Percentiles rank a stretch among this genome's conserved stretches.
Evolutionary conservation across 305 asterid species (phyloP).

Genomic region (Fraxinus paxiana): DNA sequence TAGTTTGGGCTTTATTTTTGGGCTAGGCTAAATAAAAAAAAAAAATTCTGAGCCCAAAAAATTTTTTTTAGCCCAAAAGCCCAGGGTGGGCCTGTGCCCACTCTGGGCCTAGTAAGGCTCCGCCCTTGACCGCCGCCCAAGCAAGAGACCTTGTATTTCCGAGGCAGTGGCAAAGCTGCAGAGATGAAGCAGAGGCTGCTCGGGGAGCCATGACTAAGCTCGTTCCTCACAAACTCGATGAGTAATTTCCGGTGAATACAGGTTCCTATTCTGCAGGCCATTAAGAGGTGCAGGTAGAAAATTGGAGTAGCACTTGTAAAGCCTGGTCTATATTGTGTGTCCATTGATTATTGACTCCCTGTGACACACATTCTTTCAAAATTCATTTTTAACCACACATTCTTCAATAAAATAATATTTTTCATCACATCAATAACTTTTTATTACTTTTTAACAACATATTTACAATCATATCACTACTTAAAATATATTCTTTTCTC

Average conservation of each 20-base stretch:
- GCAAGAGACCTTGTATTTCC: slow-evolving; percentile 50
- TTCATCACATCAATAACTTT: too few species aligned
- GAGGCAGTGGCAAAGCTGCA: slow-evolving; percentile 84
- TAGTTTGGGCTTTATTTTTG: too few species aligned
- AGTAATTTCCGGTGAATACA: background rate
- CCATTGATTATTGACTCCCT: background rate
- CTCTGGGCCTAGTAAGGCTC: too few species aligned
- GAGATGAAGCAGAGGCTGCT: slow-evolving; percentile 74
- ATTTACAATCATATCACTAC: too few species aligned
- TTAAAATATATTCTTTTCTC: too few species aligned
- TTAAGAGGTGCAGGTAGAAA: background rate
- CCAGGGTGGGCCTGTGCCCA: too few species aligned
- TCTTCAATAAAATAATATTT: too few species aligned
- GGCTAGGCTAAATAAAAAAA: too few species aligned
- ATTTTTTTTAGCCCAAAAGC: too few species aligned
- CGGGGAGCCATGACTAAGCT: slow-evolving; percentile 47
- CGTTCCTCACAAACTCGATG: background rate
- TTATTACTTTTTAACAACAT: too few species aligned
- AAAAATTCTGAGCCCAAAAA: too few species aligned
- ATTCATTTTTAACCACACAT: too few species aligned
- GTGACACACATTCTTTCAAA: background rate
- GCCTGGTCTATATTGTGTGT: background rate
- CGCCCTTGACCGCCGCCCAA: background rate
- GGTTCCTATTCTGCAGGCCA: background rate
- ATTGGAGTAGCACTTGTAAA: background rate